A percentile compares a stretch with the other conserved stretches of the same genome.
Evolutionary conservation across 1,139 yeast species (phyloP).

Genomic region (Hansenula sp.): DNA sequence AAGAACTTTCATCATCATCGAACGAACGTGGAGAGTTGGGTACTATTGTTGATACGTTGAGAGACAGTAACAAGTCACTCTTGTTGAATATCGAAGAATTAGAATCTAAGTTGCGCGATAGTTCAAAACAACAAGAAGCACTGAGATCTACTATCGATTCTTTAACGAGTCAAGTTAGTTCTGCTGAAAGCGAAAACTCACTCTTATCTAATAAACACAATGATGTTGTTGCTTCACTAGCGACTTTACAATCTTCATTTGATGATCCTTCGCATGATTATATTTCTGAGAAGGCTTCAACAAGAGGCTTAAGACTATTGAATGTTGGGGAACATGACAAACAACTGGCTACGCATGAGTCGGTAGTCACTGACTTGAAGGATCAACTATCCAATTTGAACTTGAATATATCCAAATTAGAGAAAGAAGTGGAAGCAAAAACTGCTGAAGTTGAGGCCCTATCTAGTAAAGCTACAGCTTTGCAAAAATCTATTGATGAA

Average conservation of each 20-base stretch:
- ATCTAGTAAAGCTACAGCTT: not conserved
- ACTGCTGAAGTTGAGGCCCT: not conserved
- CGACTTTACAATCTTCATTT: not conserved
- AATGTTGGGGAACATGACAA: not conserved
- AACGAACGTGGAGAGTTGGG: not conserved
- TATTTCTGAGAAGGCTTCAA: conserved; percentile 3
- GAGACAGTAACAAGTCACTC: not conserved
- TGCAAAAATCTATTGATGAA: conserved; percentile 9
- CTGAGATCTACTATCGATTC: not conserved
- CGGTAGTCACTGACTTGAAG: not conserved
- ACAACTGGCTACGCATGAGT: not conserved
- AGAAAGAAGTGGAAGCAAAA: not conserved
- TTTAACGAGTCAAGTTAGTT: not conserved
- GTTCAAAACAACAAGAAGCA: too few species aligned
- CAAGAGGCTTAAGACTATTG: conserved; percentile 7
- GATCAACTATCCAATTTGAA: not conserved
- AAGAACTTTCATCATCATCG: not conserved
- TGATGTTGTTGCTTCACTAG: not conserved
- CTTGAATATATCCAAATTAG: not conserved
- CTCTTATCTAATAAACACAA: not conserved
- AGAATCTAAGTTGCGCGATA: too few species aligned
- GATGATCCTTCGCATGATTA: conserved; percentile 1
- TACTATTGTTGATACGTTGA: not conserved
- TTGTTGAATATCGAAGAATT: not conserved
- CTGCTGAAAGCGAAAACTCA: not conserved